Evolutionary conservation across 2,329 filamentous ascomycete genomes (phyloP), one percentile per base, ranked within the genome.

Genomic region (Cytospora piceae): DNA sequence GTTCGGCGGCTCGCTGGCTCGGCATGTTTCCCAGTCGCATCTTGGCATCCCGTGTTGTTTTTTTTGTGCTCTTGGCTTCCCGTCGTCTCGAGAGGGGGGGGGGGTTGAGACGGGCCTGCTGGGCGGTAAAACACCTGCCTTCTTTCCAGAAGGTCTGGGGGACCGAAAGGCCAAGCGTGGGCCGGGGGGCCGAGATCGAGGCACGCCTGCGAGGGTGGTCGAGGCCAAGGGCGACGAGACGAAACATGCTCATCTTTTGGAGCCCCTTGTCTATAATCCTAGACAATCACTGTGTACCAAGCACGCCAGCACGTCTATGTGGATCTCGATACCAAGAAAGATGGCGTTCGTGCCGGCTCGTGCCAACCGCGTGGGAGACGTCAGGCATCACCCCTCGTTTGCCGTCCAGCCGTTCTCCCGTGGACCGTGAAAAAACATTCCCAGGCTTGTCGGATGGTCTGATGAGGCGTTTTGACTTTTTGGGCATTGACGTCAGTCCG

Each of bases 301-400:
- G 59, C 37, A 39, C 37, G n/a, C 20, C n/a, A 11, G 27, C 27
- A 29, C 27, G 27, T 5, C 27, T 29, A 29, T 5, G 42, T 22
- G 8, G 42, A n/a, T 22, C 20, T 46, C 20, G 42, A 39, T 39
- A 39, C 37, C 37, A 8, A 9, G 6, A 22, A 46, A 46, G 37
- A 62, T 62, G 60, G 60, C 60, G 60, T 62, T 12, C 52, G 42
- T 54, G 60, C 60, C 52, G 52, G 34, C 60, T 55, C 51, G 51
- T 61, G 59, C 55, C 51, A 55, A 62, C 46, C 60, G 60, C 52
- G 60, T 62, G 60, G 60, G 42, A 46, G n/a, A 22, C 11, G 20
- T 46, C 42, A 11, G 9, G 20, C 42, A n/a, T 46, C 42, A 46
- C 42, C 20, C 12, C 12, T 39, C 60, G 34, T 49, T 24, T 17